phyloP scores from a whole-genome alignment of 352 stramenopile species.

The Pythium utonaiense region DNA sequence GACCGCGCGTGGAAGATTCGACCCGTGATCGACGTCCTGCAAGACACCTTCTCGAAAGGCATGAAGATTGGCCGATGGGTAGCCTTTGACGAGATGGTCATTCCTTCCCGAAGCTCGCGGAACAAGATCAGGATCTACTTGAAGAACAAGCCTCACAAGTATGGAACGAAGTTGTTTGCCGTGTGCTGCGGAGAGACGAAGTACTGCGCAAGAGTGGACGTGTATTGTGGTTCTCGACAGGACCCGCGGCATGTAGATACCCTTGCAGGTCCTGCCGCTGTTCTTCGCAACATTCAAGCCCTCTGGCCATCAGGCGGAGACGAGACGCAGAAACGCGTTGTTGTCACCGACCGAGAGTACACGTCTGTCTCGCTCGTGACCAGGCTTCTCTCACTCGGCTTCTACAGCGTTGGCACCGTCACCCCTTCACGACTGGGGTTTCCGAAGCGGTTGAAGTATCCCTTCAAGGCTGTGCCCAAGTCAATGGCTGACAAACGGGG shows the following conservation, averaged over 20 bases:
- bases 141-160: slow-evolving; percentile 1
- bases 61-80: background rate
- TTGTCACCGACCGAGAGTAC: background rate
- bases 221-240: background rate
- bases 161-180: background rate
- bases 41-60: background rate
- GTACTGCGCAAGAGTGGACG: background rate
- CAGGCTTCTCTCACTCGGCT: background rate
- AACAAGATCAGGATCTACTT: background rate
- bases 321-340: background rate
- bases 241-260: background rate
- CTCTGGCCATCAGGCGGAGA: background rate
- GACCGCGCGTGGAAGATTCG: background rate
- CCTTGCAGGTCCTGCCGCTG: background rate
- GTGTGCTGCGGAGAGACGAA: background rate
- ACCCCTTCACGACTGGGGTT: background rate
- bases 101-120: background rate
- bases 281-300: background rate
- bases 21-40: background rate
- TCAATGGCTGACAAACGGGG: background rate
- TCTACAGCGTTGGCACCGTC: background rate
- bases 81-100: background rate
- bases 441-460: background rate
- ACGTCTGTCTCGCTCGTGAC: background rate
- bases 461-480: background rate